Conservation (phyloP, 306 rosid species). For the Betula pendula region DNA sequence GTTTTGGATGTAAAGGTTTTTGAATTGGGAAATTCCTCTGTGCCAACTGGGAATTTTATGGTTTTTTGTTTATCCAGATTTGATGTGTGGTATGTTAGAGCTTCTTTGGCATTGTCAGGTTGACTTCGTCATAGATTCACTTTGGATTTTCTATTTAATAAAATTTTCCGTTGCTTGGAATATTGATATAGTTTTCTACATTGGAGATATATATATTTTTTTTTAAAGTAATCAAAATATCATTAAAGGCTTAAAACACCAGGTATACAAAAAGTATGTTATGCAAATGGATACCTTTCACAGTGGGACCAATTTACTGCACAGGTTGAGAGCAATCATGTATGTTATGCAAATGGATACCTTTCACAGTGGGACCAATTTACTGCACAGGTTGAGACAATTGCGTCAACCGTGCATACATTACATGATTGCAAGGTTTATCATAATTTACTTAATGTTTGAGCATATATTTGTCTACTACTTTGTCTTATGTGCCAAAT, state of each 20-base stretch:
- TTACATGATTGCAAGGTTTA: conserved; percentile 89
- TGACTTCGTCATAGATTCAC: conserved; percentile 25
- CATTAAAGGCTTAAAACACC: too few species aligned
- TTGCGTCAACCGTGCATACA: conserved; percentile 73
- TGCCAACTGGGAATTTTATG: conserved; percentile 10
- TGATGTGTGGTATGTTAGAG: conserved; percentile 58
- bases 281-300: conserved; percentile 88
- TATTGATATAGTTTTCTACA: conserved; percentile 82
- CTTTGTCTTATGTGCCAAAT: conserved; percentile 30
- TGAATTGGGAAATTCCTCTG: background rate
- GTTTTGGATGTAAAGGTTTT: background rate
- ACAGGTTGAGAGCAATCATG: conserved; percentile 88
- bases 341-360: too few species aligned
- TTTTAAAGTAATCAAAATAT: background rate
- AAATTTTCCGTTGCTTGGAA: conserved; percentile 24
- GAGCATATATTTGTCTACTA: conserved; percentile 4
- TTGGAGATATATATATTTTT: conserved; percentile 73
- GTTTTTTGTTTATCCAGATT: conserved; percentile 45
- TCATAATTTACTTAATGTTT: conserved; percentile 13
- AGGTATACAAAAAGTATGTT: conserved; percentile 29
- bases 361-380: conserved; percentile 97
- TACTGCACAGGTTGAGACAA: conserved; percentile 89
- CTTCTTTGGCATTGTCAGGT: conserved; percentile 16
- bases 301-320: conserved; percentile 98
- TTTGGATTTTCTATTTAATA: conserved; percentile 24